phyloP scores from a whole-genome alignment of 495 filamentous ascomycete genomes.

The Xylaria cubensis region DNA sequence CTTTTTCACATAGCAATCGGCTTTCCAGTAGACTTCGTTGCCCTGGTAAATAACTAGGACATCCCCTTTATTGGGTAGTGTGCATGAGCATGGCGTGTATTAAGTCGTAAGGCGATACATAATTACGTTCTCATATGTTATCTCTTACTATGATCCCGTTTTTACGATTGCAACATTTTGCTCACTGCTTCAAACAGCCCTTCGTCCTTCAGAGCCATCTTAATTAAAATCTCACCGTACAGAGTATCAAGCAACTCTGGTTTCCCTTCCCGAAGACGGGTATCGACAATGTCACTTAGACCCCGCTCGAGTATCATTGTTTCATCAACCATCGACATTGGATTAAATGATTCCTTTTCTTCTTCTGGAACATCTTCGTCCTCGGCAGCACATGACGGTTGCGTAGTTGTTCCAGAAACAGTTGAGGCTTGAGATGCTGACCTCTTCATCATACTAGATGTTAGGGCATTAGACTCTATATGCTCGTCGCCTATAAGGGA shows the following conservation, averaged over 20 bases:
- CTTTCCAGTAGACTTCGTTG: not conserved
- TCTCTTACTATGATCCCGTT: not conserved
- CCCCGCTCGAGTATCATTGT: conserved; percentile 23
- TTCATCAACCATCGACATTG: conserved; percentile 26
- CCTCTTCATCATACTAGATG: not conserved
- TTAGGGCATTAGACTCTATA: not conserved
- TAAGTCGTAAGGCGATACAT: not conserved
- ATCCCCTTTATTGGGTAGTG: not conserved
- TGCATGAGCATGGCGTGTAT: not conserved
- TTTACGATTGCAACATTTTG: conserved; percentile 23
- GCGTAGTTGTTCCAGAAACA: conserved; percentile 7
- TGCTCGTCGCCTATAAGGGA: not conserved
- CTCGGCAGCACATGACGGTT: not conserved
- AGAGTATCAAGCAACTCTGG: conserved; percentile 24
- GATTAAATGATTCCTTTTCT: not conserved
- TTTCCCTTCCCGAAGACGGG: conserved; percentile 27
- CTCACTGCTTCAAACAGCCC: conserved; percentile 25
- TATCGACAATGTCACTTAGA: conserved; percentile 33
- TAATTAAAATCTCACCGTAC: conserved; percentile 33
- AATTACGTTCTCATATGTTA: not conserved
- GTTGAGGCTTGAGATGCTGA: conserved; percentile 23
- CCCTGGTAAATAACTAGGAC: not conserved
- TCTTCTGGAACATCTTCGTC: not conserved
- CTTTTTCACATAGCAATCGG: not conserved
- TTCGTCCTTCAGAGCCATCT: conserved; percentile 25